phyloP scores from a whole-genome alignment of 169 alveolate genomes.

The Plasmodium yoelii region DNA sequence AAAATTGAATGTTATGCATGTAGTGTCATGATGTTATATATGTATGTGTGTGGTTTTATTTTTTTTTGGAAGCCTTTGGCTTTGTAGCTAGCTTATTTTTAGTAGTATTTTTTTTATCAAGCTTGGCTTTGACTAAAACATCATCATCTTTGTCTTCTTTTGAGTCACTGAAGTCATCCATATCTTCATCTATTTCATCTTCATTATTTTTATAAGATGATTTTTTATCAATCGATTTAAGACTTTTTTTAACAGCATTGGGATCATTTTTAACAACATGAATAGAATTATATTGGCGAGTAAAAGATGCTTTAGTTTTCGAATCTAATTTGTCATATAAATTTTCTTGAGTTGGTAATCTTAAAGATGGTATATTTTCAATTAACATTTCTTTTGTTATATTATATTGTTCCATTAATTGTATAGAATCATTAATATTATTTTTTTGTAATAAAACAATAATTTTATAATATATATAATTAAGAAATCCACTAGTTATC shows the following conservation, averaged over 20 bases:
- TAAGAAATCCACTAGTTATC: constrained; percentile 61
- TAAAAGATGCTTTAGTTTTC: constrained; percentile 78
- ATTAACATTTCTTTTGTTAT: constrained; percentile 81
- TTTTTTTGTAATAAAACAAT: constrained; percentile 75
- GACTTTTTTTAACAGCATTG: constrained; percentile 24
- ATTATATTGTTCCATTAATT: constrained; percentile 76
- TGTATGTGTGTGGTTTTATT: neutral
- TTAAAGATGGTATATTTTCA: constrained; percentile 77
- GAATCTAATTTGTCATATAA: constrained; percentile 82
- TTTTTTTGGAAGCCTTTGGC: constrained; percentile 13
- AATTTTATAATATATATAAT: constrained; percentile 73
- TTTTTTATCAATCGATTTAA: constrained; percentile 49
- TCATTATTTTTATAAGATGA: constrained; percentile 32
- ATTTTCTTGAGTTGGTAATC: constrained; percentile 83
- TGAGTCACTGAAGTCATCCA: constrained; percentile 58
- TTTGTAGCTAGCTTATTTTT: constrained; percentile 25
- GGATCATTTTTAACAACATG: constrained; percentile 75
- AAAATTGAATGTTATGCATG: neutral
- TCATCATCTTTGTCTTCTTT: constrained; percentile 72
- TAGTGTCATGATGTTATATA: neutral
- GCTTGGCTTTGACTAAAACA: constrained; percentile 21
- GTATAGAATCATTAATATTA: constrained; percentile 77
- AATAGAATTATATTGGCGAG: constrained; percentile 68
- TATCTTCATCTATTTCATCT: constrained; percentile 57
- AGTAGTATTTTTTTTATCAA: constrained; percentile 26